Evolutionary conservation across 495 filamentous ascomycete genomes (phyloP), one percentile per base, ranked within the genome.

Genomic region (Clavariopsis aquatica): DNA sequence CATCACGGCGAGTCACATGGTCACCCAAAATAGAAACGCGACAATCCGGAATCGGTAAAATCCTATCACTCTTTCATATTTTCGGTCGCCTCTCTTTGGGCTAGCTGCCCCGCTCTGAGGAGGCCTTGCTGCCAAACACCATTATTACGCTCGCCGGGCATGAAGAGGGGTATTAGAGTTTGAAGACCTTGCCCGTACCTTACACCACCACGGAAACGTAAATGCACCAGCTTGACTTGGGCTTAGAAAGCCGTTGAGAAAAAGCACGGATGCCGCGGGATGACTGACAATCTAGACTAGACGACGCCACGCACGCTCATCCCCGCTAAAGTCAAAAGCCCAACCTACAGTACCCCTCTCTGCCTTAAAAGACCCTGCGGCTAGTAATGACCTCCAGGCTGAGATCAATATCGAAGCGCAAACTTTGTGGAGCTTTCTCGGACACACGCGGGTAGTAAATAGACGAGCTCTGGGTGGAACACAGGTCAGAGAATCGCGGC

Each of bases 391-490:
- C 38, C 15, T 15, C 38, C 6, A 34, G 12, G 31, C 12, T 5
- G 12, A 34, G 6, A 12, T 34, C 6, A 34, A 34, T 34, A 12
- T 34, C 31, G 31, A 12, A 6, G 31, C 45, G 7, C 22, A 51
- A 51, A 51, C 22, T 17, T 51, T 51, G n/a, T n/a, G 47, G 47
- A 9, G 47, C 47, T 51, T 51, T 22, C 26, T 51, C 47, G 47
- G 47, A 23, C 22, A 17, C 26, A 51, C 47, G 22, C 12, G 47
- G 38, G 38, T 43, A 10, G 12, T 17, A n/a, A 15, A 43, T 43
- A 43, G 13, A 43, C 15, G 15, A 43, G 38, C 38, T 34, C 31
- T 34, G 31, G 5, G 6, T 34, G 6, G 6, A 34, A 34, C n/a
- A 34, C 6, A 34, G 31, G 31, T 12, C 31, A 34, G 12, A 34